A percentile compares a stretch with the other conserved stretches of the same genome.
These are phyloP conservation scores for Rhodotorula taiwanensis DNA, from an alignment of 768 basidiomycete species.

Conservation along the genomic window DNA sequence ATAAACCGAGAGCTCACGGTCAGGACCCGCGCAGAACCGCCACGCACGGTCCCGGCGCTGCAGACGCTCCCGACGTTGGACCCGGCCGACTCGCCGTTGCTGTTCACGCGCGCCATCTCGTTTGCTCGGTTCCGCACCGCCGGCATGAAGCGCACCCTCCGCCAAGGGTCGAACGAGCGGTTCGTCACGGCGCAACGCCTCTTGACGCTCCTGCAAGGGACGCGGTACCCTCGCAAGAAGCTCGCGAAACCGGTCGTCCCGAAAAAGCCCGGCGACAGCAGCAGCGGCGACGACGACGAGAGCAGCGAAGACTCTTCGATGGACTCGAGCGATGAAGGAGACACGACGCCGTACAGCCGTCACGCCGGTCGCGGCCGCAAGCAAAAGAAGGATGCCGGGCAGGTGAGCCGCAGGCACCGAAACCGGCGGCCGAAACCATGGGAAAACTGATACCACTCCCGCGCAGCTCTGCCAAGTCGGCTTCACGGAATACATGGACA, in stretches of 20 bases:
- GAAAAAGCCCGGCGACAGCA: not conserved
- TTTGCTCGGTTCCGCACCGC: slow-evolving; percentile 97
- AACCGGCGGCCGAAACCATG: too few species aligned
- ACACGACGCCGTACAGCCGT: slow-evolving; percentile 26
- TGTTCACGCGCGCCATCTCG: slow-evolving; percentile 74
- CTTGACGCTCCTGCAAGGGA: slow-evolving; percentile 34
- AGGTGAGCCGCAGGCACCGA: slow-evolving; percentile 1
- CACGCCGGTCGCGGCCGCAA: slow-evolving; percentile 13
- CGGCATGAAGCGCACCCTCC: slow-evolving; percentile 85
- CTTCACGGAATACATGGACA: slow-evolving; percentile 98
- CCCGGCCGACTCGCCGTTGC: slow-evolving; percentile 34
- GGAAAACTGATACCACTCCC: slow-evolving; percentile 46
- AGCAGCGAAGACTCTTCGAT: slow-evolving; percentile 2
- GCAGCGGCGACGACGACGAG: too few species aligned
- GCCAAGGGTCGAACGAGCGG: slow-evolving; percentile 77
- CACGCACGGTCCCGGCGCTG: slow-evolving; percentile 49
- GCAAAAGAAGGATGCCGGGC: slow-evolving; percentile 49
- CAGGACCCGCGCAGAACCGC: too few species aligned
- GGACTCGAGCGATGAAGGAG: slow-evolving; percentile 8
- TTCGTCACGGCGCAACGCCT: slow-evolving; percentile 90
- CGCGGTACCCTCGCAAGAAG: slow-evolving; percentile 31
- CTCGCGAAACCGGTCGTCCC: not conserved
- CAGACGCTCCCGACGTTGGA: slow-evolving; percentile 56
- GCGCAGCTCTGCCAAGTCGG: slow-evolving; percentile 80
- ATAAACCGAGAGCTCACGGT: too few species aligned